phyloP scores from a whole-genome alignment of 1,284 basidiomycete species.

The Ganoderma lingzhi region DNA sequence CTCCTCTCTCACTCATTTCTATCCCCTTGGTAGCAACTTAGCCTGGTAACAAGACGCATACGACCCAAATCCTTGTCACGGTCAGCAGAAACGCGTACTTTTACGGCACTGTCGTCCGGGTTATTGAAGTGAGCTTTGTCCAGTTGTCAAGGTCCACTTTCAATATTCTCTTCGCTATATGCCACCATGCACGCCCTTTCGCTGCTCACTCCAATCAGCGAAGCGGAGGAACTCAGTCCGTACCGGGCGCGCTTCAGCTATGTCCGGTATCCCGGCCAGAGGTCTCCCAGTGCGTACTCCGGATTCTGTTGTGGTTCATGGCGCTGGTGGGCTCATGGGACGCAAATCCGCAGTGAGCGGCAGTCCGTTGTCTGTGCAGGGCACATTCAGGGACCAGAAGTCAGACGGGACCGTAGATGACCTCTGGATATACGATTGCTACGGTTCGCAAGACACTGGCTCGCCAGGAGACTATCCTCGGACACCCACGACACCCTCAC shows the following conservation, averaged over 20 bases:
- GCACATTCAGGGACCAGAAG: constrained; percentile 15
- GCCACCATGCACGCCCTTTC: constrained; percentile 27
- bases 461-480: constrained; percentile 29
- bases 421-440: constrained; percentile 34
- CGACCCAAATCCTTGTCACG: neutral
- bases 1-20: neutral
- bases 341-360: constrained; percentile 10
- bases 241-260: constrained; percentile 23
- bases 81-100: neutral
- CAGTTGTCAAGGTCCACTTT: neutral
- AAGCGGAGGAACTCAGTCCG: constrained; percentile 29
- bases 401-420: constrained; percentile 27
- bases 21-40: neutral
- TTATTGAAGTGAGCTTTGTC: neutral
- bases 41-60: neutral
- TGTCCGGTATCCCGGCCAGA: constrained; percentile 19
- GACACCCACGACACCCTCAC: constrained; percentile 26
- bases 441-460: constrained; percentile 26
- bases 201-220: constrained; percentile 29
- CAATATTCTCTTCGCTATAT: neutral
- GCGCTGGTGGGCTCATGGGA: neutral
- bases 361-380: constrained; percentile 25
- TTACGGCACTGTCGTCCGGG: neutral
- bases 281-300: constrained; percentile 29
- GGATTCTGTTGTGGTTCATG: neutral